Base-by-base conservation (phyloP, 768 basidiomycete species). In the Rhizopogon vinicolor region DNA sequence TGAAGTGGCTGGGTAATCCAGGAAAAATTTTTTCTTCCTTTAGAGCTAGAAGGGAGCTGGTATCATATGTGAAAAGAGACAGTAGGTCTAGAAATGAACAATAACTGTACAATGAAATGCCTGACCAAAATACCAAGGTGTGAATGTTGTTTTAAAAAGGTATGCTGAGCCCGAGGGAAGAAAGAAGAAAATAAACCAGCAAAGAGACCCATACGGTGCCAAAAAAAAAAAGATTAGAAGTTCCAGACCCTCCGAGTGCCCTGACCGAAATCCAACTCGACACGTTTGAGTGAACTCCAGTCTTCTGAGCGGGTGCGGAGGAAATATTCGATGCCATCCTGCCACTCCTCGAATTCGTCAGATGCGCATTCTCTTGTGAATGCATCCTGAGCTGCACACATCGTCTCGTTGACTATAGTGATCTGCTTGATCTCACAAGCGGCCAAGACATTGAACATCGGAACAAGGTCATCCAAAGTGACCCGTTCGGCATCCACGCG, bases 281-380 rank as follows among this genome's bases (percentile, higher is more conserved):
- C 40, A 7, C 54, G 59, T 1, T 58, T 39, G 14, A 69, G 61
- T 0, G 54, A 33, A 19, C 25, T 13, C 65, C 68, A 69, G 4
- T 56, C 60, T 19, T 45, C 28, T 29, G 59, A 56, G 18, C 59
- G 66, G 12, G 18, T 46, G 2, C 25, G 25, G 41, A 70, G 22
- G 12, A 68, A 69, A 1, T 44, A 19, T 0, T 69, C 61, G 4
- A 69, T 19, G 14, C 62, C 60, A 2, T 52, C 45, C 16, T 44
- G 35, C 68, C 68, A 69, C 9, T 69, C 68, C 39, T 60, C 49
- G 52, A 69, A 64, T 48, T 69, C 68, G 19, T 71, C 68, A 13
- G 71, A 57, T 0, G 68, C 68, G 25, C 69, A 71, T 42, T 69
- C 62, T 5, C 59, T 65, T 0, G 57, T 59, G 16, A 69, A 69